Conservation (phyloP, 768 basidiomycete genomes). For the Naematelia aurantialba region DNA sequence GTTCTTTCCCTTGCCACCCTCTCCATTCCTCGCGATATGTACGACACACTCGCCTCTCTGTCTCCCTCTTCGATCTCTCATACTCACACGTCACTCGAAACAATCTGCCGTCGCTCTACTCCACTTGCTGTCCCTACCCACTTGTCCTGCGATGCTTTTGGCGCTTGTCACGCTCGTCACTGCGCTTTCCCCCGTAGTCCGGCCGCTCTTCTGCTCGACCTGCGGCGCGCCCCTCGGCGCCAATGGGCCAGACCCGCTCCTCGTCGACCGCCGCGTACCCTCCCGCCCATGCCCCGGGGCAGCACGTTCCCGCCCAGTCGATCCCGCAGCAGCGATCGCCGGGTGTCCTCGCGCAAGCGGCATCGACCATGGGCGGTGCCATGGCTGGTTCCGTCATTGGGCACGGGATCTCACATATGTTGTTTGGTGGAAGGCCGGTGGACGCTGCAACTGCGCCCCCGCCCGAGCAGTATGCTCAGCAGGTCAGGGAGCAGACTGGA, state of each 20-base stretch:
- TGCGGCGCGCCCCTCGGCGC: slow-evolving; percentile 36
- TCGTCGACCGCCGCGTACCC: slow-evolving; percentile 25
- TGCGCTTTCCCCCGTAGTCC: slow-evolving; percentile 12
- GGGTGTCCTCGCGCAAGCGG: slow-evolving; percentile 47
- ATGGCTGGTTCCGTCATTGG: slow-evolving; percentile 49
- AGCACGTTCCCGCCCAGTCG: slow-evolving; percentile 22
- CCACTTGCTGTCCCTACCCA: no score
- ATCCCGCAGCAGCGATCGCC: slow-evolving; percentile 31
- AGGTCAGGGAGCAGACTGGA: slow-evolving; percentile 25
- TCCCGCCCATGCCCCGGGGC: slow-evolving; percentile 13
- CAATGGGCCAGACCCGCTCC: slow-evolving; percentile 23
- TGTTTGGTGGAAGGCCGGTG: slow-evolving; percentile 39
- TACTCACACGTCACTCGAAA: no score
- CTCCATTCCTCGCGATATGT: no score
- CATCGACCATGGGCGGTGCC: slow-evolving; percentile 49
- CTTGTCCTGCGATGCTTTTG: no score
- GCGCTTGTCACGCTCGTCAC: no score
- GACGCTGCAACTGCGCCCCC: slow-evolving; percentile 29
- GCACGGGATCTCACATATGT: slow-evolving; percentile 49
- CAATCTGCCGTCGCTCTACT: no score
- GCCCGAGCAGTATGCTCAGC: slow-evolving; percentile 39
- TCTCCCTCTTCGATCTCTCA: no score
- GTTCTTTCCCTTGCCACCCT: slow-evolving; percentile 14
- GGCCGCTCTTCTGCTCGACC: slow-evolving; percentile 45
- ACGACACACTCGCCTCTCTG: no score